Base-by-base conservation (phyloP, 2,329 filamentous ascomycete species). In the Paracoccidioides lutzii region DNA sequence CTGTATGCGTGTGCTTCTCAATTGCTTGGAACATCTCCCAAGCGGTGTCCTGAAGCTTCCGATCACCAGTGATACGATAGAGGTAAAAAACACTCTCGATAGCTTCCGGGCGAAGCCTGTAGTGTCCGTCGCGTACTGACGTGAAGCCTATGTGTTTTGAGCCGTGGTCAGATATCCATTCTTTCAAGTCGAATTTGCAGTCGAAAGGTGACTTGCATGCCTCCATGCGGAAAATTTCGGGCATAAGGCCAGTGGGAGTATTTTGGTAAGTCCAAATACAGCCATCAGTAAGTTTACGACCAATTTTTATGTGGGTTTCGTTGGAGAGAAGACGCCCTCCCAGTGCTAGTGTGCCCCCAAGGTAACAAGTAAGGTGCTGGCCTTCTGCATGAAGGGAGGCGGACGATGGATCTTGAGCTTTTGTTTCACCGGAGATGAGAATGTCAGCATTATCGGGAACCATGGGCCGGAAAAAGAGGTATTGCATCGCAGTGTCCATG, bases 51-150 rank as follows among this genome's bases (percentile, higher is more conserved):
- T 85, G 84, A 78, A 88, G 89, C 3, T 72, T 69, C 1, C 78
- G 71, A 60, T 93, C 85, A 51, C 88, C 90, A 0, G 89, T 94
- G 69, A 94, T 88, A 66, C 90, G 87, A 73, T 93, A 93, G 77
- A 94, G 85, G 73, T 90, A 87, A 78, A 89, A 94, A 9, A 94
- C 83, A 0, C 85, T 89, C 65, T 95, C 89, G 63, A 95, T 90
- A 0, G 87, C 88, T 74, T 95, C 89, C 30, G 88, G 88, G 22
- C 85, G 87, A 59, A 64, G 49, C 14, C 58, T 64, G n/a, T 60
- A 63, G 37, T 59, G 55, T 48, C 56, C 5, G 12, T 52, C 38
- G 2, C 9, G 30, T 10, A 52, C 14, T 4, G 2, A n/a, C 2
- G 49, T 52, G n/a, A 52, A 52, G 15, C 49, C 49, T 12, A 28